Percentiles rank a stretch among this genome's conserved stretches.
Conservation (phyloP, 176 grass and related monocot genomes). For the Avena atlantica region DNA sequence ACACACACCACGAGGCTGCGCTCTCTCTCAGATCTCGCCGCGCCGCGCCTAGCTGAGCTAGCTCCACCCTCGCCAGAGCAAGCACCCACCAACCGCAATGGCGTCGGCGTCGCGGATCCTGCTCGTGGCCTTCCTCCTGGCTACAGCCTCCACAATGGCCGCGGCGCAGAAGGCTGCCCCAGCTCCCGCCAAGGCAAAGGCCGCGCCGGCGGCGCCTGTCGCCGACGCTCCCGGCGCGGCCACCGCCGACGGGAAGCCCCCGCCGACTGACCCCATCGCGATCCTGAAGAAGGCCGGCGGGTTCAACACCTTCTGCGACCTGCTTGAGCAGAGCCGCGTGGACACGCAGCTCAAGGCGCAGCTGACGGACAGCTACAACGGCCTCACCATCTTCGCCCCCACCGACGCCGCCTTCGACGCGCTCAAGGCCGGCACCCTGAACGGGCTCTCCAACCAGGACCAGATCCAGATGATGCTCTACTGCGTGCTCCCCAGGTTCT, state of each 20-base stretch:
- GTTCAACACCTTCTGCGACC: slow-evolving; percentile 59
- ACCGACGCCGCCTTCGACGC: slow-evolving; percentile 69
- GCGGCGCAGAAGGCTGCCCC: slow-evolving; percentile 44
- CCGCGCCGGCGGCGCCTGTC: not conserved
- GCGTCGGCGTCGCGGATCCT: slow-evolving; percentile 45
- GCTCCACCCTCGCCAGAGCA: slow-evolving; percentile 30
- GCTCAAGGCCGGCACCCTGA: slow-evolving; percentile 71
- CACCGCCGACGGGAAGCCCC: slow-evolving; percentile 1
- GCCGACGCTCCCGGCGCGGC: slow-evolving; percentile 33
- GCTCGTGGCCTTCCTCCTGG: slow-evolving; percentile 32
- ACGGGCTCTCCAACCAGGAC: slow-evolving; percentile 63
- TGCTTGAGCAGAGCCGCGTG: slow-evolving; percentile 65
- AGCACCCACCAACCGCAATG: slow-evolving; percentile 1
- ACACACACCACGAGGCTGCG: slow-evolving; percentile 28
- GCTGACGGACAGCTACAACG: slow-evolving; percentile 84
- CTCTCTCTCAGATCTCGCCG: slow-evolving; percentile 19
- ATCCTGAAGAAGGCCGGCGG: slow-evolving; percentile 60
- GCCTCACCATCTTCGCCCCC: slow-evolving; percentile 79
- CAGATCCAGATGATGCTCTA: slow-evolving; percentile 81
- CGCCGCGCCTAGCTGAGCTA: slow-evolving; percentile 1
- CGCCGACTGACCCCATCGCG: slow-evolving; percentile 52
- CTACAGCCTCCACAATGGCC: slow-evolving; percentile 17
- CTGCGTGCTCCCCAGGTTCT: slow-evolving; percentile 75
- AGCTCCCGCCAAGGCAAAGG: slow-evolving; percentile 19
- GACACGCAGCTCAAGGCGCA: slow-evolving; percentile 80